Conservation (phyloP, 2,329 filamentous ascomycete species). For the Thielaviopsis euricoi region DNA sequence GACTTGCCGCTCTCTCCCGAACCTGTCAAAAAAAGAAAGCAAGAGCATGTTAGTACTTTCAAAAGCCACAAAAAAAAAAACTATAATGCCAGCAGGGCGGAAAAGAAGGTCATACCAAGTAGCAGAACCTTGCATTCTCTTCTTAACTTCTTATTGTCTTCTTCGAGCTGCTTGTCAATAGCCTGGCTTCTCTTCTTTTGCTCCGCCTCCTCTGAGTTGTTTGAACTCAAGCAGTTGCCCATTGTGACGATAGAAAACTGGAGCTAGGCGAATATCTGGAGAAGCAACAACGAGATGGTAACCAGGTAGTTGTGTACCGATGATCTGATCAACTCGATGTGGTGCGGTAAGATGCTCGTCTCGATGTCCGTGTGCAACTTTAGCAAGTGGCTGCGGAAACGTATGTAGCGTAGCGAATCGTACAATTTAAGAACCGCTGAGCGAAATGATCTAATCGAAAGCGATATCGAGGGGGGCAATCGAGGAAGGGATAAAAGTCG, state of each 20-base stretch:
- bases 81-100: neutral
- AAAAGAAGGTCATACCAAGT: conserved; percentile 49
- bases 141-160: conserved; percentile 81
- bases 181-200: conserved; percentile 93
- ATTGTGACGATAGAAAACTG: conserved; percentile 21
- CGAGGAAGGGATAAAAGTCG: too few relatives aligned
- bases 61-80: neutral
- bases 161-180: conserved; percentile 86
- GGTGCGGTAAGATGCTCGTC: too few relatives aligned
- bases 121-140: conserved; percentile 98
- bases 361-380: too few relatives aligned
- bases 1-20: conserved; percentile 98
- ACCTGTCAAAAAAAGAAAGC: conserved; percentile 34
- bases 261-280: too few relatives aligned
- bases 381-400: too few relatives aligned
- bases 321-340: too few relatives aligned
- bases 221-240: conserved; percentile 87
- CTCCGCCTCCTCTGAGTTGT: conserved; percentile 62
- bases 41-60: neutral
- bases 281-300: too few relatives aligned
- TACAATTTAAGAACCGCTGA: too few relatives aligned
- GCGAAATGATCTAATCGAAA: too few relatives aligned
- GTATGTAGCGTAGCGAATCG: too few relatives aligned
- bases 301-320: too few relatives aligned
- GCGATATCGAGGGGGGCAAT: too few relatives aligned